These are phyloP conservation scores for Candida schatavii DNA, from an alignment of 805 yeast genomes.

Conservation along the genomic window DNA sequence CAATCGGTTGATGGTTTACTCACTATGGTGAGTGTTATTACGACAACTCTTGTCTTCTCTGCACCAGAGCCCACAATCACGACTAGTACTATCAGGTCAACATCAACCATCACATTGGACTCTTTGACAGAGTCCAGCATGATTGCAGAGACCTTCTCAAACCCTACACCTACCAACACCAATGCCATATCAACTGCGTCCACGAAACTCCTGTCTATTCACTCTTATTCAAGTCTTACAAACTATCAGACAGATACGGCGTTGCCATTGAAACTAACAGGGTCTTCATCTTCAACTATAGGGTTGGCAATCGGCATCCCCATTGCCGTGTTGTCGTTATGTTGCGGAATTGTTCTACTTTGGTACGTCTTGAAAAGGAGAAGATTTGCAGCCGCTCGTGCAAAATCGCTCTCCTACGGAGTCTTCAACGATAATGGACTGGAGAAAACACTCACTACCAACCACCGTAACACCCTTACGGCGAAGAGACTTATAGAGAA, in stretches of 20 bases:
- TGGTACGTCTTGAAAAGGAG: conserved; percentile 20
- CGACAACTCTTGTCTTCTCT: conserved; percentile 7
- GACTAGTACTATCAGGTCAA: not conserved
- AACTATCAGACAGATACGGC: no score
- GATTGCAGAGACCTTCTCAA: no score
- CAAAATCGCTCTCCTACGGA: no score
- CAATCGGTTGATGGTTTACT: not conserved
- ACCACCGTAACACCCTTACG: not conserved
- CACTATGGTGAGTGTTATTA: conserved; percentile 8
- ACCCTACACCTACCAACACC: no score
- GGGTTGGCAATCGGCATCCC: conserved; percentile 35
- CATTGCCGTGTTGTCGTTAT: conserved; percentile 23
- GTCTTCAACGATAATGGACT: not conserved
- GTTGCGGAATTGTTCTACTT: conserved; percentile 17
- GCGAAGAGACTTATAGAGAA: not conserved
- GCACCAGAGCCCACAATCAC: not conserved
- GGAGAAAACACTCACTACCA: not conserved
- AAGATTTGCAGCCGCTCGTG: conserved; percentile 7
- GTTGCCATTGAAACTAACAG: not conserved
- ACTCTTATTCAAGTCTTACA: no score
- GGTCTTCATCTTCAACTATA: conserved; percentile 15
- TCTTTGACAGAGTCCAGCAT: no score
- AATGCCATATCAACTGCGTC: no score
- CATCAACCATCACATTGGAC: not conserved
- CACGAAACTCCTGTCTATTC: no score